Conservation (phyloP, 306 rosid genomes). For the Fragaria nilgerrensis region DNA sequence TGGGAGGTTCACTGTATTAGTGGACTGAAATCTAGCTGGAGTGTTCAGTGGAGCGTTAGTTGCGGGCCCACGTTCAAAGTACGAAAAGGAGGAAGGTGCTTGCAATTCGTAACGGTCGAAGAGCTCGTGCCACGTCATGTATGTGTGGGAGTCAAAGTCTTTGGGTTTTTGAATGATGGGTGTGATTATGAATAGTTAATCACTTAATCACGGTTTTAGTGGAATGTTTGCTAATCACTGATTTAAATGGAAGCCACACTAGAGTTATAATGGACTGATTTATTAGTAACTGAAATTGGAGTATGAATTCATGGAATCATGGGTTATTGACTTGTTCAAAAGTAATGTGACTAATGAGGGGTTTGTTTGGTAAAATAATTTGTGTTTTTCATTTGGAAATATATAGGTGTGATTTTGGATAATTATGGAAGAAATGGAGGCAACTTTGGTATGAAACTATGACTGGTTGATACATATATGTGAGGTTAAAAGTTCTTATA, state of each 20-base stretch:
- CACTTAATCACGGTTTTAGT: background rate
- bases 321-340: background rate
- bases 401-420: too few species aligned
- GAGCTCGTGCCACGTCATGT: background rate
- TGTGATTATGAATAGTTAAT: background rate
- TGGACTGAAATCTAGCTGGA: background rate
- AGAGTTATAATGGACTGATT: background rate
- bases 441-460: background rate
- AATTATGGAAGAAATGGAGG: too few species aligned
- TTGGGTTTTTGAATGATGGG: background rate
- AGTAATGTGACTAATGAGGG: background rate
- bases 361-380: too few species aligned
- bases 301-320: too few species aligned
- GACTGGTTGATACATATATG: too few species aligned
- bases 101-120: conserved; percentile 13
- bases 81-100: background rate
- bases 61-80: background rate
- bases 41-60: background rate
- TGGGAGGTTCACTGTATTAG: background rate
- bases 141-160: background rate
- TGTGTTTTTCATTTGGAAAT: too few species aligned
- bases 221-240: background rate
- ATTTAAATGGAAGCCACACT: background rate
- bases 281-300: background rate
- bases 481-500: too few species aligned